Base-by-base conservation (phyloP, 2,329 filamentous ascomycete species). In the Hymenoscyphus repandus region DNA sequence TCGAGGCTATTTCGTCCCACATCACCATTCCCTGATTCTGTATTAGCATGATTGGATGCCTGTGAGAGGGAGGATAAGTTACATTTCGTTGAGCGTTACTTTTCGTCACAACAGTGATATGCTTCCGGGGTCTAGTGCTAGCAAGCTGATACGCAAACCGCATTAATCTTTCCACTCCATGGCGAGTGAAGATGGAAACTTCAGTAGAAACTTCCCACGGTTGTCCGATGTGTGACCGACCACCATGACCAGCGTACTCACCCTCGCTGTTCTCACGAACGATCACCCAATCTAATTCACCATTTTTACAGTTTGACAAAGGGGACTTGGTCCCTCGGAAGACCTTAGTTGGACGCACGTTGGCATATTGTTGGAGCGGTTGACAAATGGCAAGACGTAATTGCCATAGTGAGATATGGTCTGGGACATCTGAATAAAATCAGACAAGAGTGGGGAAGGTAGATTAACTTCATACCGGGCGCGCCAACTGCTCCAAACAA, bases 241-340 rank as follows among this genome's bases (percentile, higher is more conserved):
- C 82, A 3, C 82, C 82, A 43, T 65, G 63, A 1, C 63, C 63
- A 6, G 62, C 56, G 32, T 63, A 63, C 46, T 85, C 81, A 52
- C 82, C 82, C 61, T 85, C 82, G 42, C 74, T 79, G 65, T 85
- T 85, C 68, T 85, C 82, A 30, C 82, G 77, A 31, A 85, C 69
- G 42, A 85, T 83, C 1, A 85, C 77, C 81, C 81, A 85, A 66
- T 85, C 79, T 0, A 85, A 68, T 50, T 82, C 75, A 3, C 75
- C 76, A 3, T 47, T 20, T 17, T 52, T 51, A 47, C 61, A 63
- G 60, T 76, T 71, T 7, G 62, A 52, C 6, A 85, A 70, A 0
- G 80, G 80, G 0, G 79, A 82, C 53, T 73, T 67, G 0, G 76
- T 80, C 18, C 81, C 80, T 12, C 72, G 73, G 49, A 85, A 74